Evolutionary conservation across 2,329 filamentous ascomycete genomes (phyloP).

Genomic region (Apiospora hydei): DNA sequence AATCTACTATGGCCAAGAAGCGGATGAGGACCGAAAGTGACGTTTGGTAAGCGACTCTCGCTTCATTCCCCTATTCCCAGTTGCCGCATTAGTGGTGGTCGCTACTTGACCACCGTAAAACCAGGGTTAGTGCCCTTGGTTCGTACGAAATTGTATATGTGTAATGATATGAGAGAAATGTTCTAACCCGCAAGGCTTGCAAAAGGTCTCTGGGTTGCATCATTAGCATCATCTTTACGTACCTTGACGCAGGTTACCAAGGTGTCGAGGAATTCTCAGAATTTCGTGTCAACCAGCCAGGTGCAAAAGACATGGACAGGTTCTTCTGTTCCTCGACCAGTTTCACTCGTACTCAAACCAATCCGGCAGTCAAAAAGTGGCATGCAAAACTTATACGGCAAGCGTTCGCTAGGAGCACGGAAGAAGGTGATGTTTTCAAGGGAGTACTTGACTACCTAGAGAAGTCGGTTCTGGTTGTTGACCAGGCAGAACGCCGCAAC

Average conservation of each 20-base stretch:
- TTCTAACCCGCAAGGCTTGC: not conserved
- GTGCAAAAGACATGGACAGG: slow-evolving; percentile 7
- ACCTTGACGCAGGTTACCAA: slow-evolving; percentile 41
- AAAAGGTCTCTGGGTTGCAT: slow-evolving; percentile 46
- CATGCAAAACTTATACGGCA: not conserved
- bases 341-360: slow-evolving; percentile 9
- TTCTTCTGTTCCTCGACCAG: slow-evolving; percentile 15
- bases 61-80: not conserved
- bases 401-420: not conserved
- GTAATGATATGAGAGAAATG: not conserved
- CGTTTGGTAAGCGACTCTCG: slow-evolving; percentile 42
- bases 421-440: slow-evolving; percentile 18
- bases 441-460: slow-evolving; percentile 15
- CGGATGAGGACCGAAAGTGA: slow-evolving; percentile 46
- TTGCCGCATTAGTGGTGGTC: not conserved
- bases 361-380: slow-evolving; percentile 16
- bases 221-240: slow-evolving; percentile 47
- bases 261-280: slow-evolving; percentile 33
- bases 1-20: slow-evolving; percentile 36
- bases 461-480: slow-evolving; percentile 11
- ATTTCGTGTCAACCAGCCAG: not conserved
- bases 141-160: not conserved
- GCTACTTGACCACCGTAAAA: not conserved
- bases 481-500: slow-evolving; percentile 12
- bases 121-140: not conserved